Percentiles rank a stretch among this genome's conserved stretches.
Evolutionary conservation across 2,329 filamentous ascomycete species (phyloP).

Genomic region (Clarireedia homoeocarpa): DNA sequence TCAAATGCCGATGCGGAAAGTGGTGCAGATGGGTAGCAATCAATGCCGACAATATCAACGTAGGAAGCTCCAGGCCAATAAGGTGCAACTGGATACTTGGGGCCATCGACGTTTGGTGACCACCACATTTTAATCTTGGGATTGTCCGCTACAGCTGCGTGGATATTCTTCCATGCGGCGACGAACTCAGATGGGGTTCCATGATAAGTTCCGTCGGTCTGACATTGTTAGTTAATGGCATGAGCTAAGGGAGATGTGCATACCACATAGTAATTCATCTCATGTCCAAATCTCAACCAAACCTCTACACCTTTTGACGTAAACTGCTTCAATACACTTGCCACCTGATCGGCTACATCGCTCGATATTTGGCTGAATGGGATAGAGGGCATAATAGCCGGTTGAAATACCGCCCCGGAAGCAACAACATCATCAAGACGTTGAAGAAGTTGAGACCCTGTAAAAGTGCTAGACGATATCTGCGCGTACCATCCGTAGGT

Average conservation of each 20-base stretch:
- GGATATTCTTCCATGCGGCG: conserved; percentile 8
- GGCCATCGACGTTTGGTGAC: conserved; percentile 3
- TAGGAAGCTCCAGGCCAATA: conserved; percentile 7
- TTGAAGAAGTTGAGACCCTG: conserved; percentile 1
- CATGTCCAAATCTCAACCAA: conserved; percentile 12
- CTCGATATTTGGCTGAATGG: conserved; percentile 5
- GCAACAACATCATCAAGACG: conserved; percentile 8
- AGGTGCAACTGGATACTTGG: neutral
- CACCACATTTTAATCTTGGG: conserved; percentile 8
- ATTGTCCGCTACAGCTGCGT: conserved; percentile 1
- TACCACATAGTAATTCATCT: conserved; percentile 12
- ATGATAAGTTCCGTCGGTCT: conserved; percentile 3
- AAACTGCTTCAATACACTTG: conserved; percentile 5
- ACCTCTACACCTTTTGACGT: conserved; percentile 6
- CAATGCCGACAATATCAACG: conserved; percentile 9
- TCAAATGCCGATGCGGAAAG: neutral
- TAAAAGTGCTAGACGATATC: conserved; percentile 3
- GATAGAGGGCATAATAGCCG: conserved; percentile 9
- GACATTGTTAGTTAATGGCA: neutral
- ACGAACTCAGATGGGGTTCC: conserved; percentile 6
- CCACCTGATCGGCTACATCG: conserved; percentile 4
- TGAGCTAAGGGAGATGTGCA: neutral
- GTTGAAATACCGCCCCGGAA: conserved; percentile 10
- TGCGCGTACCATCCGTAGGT: conserved; percentile 9
- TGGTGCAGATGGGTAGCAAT: conserved; percentile 4